phyloP scores from a whole-genome alignment of 164 flowering plant genomes.

The Umbellularia californica region DNA sequence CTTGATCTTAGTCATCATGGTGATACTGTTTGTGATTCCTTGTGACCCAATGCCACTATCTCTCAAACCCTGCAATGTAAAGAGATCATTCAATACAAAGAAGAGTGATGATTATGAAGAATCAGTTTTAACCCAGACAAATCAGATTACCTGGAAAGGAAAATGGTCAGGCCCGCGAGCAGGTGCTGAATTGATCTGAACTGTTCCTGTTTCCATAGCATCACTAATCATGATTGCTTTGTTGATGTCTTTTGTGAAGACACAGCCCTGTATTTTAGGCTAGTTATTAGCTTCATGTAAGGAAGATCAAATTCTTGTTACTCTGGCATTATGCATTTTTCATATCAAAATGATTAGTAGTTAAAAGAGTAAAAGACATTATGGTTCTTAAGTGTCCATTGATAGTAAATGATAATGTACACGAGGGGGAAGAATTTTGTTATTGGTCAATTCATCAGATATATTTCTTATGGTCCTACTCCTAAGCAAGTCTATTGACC shows the following conservation, averaged over 20 bases:
- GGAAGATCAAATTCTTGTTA: not conserved
- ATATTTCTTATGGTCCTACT: no score
- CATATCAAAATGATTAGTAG: no score
- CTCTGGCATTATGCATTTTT: no score
- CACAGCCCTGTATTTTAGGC: conserved; percentile 57
- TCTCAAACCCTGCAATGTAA: conserved; percentile 66
- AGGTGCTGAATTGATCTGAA: conserved; percentile 97
- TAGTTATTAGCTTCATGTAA: not conserved
- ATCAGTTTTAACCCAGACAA: no score
- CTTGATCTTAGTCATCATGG: conserved; percentile 95
- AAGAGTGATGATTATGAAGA: not conserved
- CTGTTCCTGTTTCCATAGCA: conserved; percentile 97
- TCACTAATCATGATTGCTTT: conserved; percentile 94
- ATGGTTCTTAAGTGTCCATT: no score
- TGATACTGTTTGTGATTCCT: conserved; percentile 92
- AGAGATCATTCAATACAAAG: not conserved
- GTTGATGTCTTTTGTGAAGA: conserved; percentile 94
- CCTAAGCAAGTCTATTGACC: no score
- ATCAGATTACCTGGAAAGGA: conserved; percentile 77
- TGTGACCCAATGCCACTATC: conserved; percentile 99
- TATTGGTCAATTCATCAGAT: no score
- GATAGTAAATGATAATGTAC: no score
- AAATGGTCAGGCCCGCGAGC: conserved; percentile 99
- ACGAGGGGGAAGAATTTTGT: no score
- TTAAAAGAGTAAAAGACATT: no score